Base-by-base conservation (phyloP, 2,329 filamentous ascomycete species). In the Penicillium sp. region DNA sequence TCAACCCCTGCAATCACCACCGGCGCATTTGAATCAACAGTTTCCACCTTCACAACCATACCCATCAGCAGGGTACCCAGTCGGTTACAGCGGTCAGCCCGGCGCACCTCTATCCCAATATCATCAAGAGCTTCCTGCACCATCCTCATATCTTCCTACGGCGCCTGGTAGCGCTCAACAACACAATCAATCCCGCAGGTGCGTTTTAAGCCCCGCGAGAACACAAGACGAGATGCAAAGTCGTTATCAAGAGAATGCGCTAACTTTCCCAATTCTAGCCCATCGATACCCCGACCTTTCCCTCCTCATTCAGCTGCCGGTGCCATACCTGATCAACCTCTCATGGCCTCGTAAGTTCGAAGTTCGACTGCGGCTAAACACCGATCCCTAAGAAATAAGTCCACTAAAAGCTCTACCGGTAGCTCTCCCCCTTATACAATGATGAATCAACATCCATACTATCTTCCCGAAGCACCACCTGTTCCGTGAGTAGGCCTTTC, bases 401-500 rank as follows among this genome's bases (percentile, higher is more conserved):
- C 16, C 24, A 31, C 58, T 67, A 37, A 68, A 40, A 9, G 9
- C 14, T 4, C 3, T 24, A 5, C 8, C 3, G 8, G 1, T 34
- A 74, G 71, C 2, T 61, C 70, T n/a, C 56, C 67, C 8, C 61
- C 68, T 18, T 74, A 72, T 60, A 56, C 71, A 59, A 56, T 72
- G 48, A 64, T 71, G 36, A 71, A 65, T 16, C 72, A 71, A 55
- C 60, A 64, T 19, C 61, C 66, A 10, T 75, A 74, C 49, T 72
- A 73, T 42, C 62, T 73, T 19, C 59, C 67, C 2, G 68, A 69
- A 51, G 51, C 65, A 19, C 60, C 67, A 36, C 63, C 65, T 23
- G 52, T 73, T 6, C 63, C 69, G 71, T 74, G 43, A 66, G 72
- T 50, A n/a, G 11, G 10, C 18, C 18, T 26, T 1, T 21, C 13